phyloP scores from a whole-genome alignment of 352 stramenopile species.

The Phytopythium ostracodes region DNA sequence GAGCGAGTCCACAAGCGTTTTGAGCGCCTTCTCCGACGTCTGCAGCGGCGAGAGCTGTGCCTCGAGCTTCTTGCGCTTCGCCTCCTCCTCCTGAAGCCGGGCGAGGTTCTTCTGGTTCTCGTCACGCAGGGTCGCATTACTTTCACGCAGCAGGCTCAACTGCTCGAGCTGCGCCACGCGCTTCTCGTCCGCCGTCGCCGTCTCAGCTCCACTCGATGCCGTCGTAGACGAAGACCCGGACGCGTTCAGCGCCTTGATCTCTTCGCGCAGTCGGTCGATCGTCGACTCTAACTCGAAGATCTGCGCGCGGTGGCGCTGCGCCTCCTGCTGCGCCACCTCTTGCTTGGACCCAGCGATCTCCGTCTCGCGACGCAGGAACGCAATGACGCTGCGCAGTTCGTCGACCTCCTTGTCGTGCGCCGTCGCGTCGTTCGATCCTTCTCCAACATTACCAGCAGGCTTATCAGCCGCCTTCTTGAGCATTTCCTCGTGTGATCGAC shows the following conservation, averaged over 20 bases:
- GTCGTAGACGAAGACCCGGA: not conserved
- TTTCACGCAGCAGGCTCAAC: constrained; percentile 71
- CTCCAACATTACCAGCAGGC: not conserved
- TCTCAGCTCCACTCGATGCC: not conserved
- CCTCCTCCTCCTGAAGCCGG: constrained; percentile 49
- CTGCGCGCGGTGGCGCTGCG: constrained; percentile 48
- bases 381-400: constrained; percentile 66
- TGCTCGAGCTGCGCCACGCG: constrained; percentile 64
- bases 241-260: constrained; percentile 42
- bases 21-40: constrained; percentile 34
- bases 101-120: constrained; percentile 59
- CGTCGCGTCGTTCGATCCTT: constrained; percentile 6
- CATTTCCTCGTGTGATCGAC: constrained; percentile 54
- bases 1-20: constrained; percentile 49
- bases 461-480: constrained; percentile 31
- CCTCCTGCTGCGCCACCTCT: constrained; percentile 65
- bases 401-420: constrained; percentile 59
- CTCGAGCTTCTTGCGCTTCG: constrained; percentile 42
- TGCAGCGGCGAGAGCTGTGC: constrained; percentile 48
- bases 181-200: constrained; percentile 32
- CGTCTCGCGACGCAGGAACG: constrained; percentile 63
- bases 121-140: constrained; percentile 72
- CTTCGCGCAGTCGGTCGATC: constrained; percentile 47
- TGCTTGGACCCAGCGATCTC: constrained; percentile 69
- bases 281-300: constrained; percentile 57